Percentiles rank a stretch among this genome's conserved stretches.
Evolutionary conservation across 495 filamentous ascomycete genomes (phyloP).

Genomic region (Penicillium maclennaniae): DNA sequence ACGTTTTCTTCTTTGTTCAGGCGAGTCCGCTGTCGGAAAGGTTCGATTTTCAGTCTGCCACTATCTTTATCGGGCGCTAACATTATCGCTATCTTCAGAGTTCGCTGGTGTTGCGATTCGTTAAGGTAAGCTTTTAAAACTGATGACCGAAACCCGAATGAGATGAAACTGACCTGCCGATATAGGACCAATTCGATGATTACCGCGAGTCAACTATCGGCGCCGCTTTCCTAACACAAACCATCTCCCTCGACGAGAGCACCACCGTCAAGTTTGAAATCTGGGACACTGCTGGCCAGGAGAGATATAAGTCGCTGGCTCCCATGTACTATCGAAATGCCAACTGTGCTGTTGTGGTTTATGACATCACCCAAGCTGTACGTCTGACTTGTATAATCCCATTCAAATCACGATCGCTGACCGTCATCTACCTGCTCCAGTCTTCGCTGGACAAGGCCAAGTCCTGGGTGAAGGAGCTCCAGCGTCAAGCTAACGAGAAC

Average conservation of each 20-base stretch:
- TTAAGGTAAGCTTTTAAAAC: slow-evolving; percentile 63
- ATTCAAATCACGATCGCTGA: neutral
- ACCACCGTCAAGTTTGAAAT: slow-evolving; percentile 99
- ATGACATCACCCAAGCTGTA: slow-evolving; percentile 99
- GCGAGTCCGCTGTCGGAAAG: slow-evolving; percentile 98
- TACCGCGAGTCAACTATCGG: slow-evolving; percentile 99
- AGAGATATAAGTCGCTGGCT: slow-evolving; percentile 95
- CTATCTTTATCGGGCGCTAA: slow-evolving; percentile 30
- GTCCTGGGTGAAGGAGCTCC: slow-evolving; percentile 98
- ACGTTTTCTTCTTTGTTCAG: slow-evolving; percentile 41
- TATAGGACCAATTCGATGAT: slow-evolving; percentile 98
- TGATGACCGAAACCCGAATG: neutral
- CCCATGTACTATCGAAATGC: slow-evolving; percentile 99
- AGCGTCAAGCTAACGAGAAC: slow-evolving; percentile 98
- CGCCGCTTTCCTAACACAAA: slow-evolving; percentile 97
- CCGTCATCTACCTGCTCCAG: slow-evolving; percentile 40
- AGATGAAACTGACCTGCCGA: slow-evolving; percentile 4
- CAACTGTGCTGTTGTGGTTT: slow-evolving; percentile 98
- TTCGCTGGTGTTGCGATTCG: slow-evolving; percentile 94
- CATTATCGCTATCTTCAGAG: slow-evolving; percentile 55
- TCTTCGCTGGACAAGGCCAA: slow-evolving; percentile 97
- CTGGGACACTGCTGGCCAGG: slow-evolving; percentile 98
- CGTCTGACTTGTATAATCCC: slow-evolving; percentile 19
- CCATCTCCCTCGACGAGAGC: slow-evolving; percentile 92
- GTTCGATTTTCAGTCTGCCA: slow-evolving; percentile 44